Evolutionary conservation across 208 protist species (phyloP), one percentile per base, ranked within the genome.

Genomic region (Tritrichomonas foetus): DNA sequence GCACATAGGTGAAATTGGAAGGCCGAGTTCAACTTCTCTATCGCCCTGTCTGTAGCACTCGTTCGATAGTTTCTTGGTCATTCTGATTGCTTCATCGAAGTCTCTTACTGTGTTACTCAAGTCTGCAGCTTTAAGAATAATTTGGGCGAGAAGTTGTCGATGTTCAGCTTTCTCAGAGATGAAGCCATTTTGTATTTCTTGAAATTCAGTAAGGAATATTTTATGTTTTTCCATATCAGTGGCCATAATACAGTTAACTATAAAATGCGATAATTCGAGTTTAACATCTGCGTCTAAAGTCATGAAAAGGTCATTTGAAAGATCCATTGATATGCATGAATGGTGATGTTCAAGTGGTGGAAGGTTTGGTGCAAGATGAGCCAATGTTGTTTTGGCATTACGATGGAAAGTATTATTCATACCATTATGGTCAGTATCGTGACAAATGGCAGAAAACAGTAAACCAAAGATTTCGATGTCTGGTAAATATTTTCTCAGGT

Each of bases 351-450:
- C 66, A 8, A 72, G 66, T 8, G 66, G 66, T 72, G 66, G 66
- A 9, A 72, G 33, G 33, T 72, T 30, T n/a, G 66, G 66, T 8
- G 66, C 5, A 75, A 36, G 25, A 13, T 72, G 5, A 72, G 66
- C 97, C 47, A 98, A 95, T 93, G 97, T 96, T 20, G 97, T 95
- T 80, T 96, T 95, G 16, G 97, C 97, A 93, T 96, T 97, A 33
- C 97, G 95, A 95, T 98, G 97, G 95, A 98, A 99, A 94, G 97
- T 97, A 95, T 99, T 99, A 95, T 98, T 98, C 47, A 98, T 89
- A 44, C 98, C 98, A 0, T 98, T 98, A 95, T 99, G 98, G 93
- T 98, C 97, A 94, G 98, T 97, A 96, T 99, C 98, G 95, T 99
- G 98, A 82, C 98, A 96, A 41, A 97, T 96, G n/a, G 96, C 97